Percentiles rank a stretch among this genome's conserved stretches.
Evolutionary conservation across 225 moss, liverwort and hornwort species (phyloP).

Genomic region (Pleurozium schreberi): DNA sequence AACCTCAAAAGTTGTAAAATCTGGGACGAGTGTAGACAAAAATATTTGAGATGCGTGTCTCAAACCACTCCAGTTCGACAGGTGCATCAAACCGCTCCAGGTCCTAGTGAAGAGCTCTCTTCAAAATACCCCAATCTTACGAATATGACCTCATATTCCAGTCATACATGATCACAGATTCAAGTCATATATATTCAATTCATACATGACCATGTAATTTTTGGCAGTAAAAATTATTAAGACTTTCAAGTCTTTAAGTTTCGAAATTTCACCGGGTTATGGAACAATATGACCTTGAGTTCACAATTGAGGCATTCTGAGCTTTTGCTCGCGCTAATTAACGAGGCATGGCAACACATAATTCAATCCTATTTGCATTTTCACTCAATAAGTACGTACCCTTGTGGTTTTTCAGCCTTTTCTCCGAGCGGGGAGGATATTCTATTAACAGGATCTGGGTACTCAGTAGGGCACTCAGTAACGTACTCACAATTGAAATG

Average conservation of each 20-base stretch:
- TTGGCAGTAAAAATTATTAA: too few species aligned
- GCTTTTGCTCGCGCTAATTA: not conserved
- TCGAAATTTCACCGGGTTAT: not conserved
- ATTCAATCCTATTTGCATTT: not conserved
- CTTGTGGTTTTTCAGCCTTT: not conserved
- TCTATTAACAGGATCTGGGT: not conserved
- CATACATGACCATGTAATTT: not conserved
- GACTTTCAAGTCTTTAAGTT: not conserved
- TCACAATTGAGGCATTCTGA: not conserved
- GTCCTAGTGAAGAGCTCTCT: not conserved
- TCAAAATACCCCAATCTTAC: too few species aligned
- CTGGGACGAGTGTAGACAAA: not conserved
- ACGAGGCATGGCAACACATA: not conserved
- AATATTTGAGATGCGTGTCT: not conserved
- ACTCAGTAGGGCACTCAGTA: not conserved
- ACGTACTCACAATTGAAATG: not conserved
- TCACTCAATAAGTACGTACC: too few species aligned
- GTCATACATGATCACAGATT: not conserved
- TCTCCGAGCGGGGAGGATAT: not conserved
- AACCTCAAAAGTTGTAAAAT: not conserved
- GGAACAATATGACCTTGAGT: not conserved
- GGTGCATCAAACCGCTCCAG: not conserved
- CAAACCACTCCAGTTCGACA: not conserved
- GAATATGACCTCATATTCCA: not conserved
- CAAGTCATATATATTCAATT: not conserved